These are phyloP conservation scores for Naganishia kalamii DNA, from an alignment of 768 basidiomycete genomes.

Conservation along the genomic window DNA sequence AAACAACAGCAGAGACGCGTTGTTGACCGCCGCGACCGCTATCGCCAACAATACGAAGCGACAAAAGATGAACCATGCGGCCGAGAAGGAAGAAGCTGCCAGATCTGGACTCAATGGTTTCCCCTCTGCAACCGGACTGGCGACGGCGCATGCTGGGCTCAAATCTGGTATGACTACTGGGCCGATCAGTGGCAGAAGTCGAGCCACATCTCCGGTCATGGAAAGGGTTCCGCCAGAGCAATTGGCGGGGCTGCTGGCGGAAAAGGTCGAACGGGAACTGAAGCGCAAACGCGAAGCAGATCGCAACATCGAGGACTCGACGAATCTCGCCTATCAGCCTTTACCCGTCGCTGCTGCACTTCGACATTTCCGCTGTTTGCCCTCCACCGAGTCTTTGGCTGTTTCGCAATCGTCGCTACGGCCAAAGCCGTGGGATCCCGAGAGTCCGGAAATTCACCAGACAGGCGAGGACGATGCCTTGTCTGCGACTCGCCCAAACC, in stretches of 20 bases:
- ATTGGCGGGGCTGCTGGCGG: slow-evolving; percentile 57
- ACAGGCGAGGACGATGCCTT: slow-evolving; percentile 4
- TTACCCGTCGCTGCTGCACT: slow-evolving; percentile 55
- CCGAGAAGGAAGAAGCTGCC: slow-evolving; percentile 34
- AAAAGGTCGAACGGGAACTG: slow-evolving; percentile 60
- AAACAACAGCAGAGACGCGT: slow-evolving; percentile 1
- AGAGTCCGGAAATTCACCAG: slow-evolving; percentile 1
- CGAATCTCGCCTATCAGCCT: slow-evolving; percentile 74
- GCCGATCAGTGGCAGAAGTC: slow-evolving; percentile 15
- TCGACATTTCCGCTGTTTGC: slow-evolving; percentile 37
- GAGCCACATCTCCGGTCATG: slow-evolving; percentile 37
- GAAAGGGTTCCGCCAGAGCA: slow-evolving; percentile 46
- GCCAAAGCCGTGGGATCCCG: slow-evolving; percentile 16
- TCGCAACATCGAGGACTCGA: slow-evolving; percentile 75
- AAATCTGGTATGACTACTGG: slow-evolving; percentile 33
- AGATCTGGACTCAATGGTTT: slow-evolving; percentile 3
- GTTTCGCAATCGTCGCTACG: slow-evolving; percentile 40
- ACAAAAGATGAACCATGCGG: slow-evolving; percentile 27
- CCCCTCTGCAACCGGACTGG: neutral
- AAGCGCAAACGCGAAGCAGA: slow-evolving; percentile 64
- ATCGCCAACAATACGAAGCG: neutral
- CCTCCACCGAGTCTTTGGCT: slow-evolving; percentile 55
- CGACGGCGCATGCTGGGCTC: slow-evolving; percentile 47
- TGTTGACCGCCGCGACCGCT: neutral
- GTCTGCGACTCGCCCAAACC: slow-evolving; percentile 30